Conservation (phyloP, 257 asterid species). For the Fraxinus pennsylvanica region DNA sequence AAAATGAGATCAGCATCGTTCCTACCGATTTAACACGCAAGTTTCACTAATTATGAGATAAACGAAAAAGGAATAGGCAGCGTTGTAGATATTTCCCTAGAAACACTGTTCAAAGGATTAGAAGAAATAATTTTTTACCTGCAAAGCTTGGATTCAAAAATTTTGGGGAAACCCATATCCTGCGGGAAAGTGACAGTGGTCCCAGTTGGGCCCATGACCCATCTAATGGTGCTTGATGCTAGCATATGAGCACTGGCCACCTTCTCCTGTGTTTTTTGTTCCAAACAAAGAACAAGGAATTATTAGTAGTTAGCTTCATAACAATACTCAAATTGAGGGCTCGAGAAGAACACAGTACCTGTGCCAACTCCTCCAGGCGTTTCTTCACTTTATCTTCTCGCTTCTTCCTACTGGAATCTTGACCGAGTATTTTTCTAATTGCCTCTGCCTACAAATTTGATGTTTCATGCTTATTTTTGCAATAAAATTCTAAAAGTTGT, state of each 20-base stretch:
- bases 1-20: neutral
- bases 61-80: neutral
- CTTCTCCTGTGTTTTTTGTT: slow-evolving; percentile 58
- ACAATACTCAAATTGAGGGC: neutral
- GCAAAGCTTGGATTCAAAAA: slow-evolving; percentile 57
- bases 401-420: slow-evolving; percentile 96
- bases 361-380: slow-evolving; percentile 93
- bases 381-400: slow-evolving; percentile 84
- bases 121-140: slow-evolving; percentile 36
- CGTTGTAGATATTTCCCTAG: neutral
- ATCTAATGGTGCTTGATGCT: slow-evolving; percentile 68
- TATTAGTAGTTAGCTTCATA: slow-evolving; percentile 6
- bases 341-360: slow-evolving; percentile 45
- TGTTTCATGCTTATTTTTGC: slow-evolving; percentile 17
- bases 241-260: slow-evolving; percentile 63
- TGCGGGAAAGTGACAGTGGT: slow-evolving; percentile 77
- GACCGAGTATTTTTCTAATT: slow-evolving; percentile 90
- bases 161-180: slow-evolving; percentile 78
- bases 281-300: neutral
- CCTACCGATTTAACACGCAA: neutral
- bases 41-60: neutral
- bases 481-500: neutral
- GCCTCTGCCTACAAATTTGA: slow-evolving; percentile 62
- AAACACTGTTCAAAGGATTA: neutral
- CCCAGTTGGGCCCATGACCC: slow-evolving; percentile 80